A percentile compares a stretch with the other conserved stretches of the same genome.
Conservation (phyloP, 208 protist genomes). For the Acanthamoeba triangularis region DNA sequence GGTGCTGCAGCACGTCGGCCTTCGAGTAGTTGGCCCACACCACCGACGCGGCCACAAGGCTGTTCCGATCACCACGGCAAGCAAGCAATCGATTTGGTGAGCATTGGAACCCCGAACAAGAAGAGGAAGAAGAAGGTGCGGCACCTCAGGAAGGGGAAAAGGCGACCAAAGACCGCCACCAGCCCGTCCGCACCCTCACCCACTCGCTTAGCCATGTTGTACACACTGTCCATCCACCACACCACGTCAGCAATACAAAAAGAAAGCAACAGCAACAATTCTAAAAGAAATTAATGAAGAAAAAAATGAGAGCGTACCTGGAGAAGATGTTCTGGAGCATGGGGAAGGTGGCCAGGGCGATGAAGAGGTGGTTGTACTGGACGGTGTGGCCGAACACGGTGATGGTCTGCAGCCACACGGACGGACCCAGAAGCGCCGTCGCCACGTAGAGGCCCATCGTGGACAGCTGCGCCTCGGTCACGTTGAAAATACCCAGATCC, state of each 20-base stretch:
- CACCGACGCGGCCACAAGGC: not conserved
- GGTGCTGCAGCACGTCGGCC: not conserved
- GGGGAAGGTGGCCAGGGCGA: not conserved
- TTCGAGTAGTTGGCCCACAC: conserved; percentile 46
- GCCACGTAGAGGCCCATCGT: conserved; percentile 22
- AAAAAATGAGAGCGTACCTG: not conserved
- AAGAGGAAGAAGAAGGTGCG: too few relatives aligned
- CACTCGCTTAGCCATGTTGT: conserved; percentile 45
- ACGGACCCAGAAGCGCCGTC: not conserved
- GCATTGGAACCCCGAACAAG: too few relatives aligned
- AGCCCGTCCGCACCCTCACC: not conserved
- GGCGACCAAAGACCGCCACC: not conserved
- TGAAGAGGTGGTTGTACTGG: conserved; percentile 32
- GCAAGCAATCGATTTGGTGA: too few relatives aligned
- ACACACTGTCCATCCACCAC: not conserved
- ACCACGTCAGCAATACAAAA: not conserved
- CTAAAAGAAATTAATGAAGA: too few relatives aligned
- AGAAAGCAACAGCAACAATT: not conserved
- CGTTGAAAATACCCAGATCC: conserved; percentile 27
- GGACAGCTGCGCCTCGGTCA: conserved; percentile 45
- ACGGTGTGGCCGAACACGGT: not conserved
- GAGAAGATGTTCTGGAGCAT: conserved; percentile 27
- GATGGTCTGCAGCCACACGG: not conserved
- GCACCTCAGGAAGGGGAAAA: conserved; percentile 16
- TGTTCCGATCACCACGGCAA: not conserved